Evolutionary conservation across 2,329 filamentous ascomycete genomes (phyloP), one percentile per base, ranked within the genome.

Genomic region (Parafenestella ontariensis): DNA sequence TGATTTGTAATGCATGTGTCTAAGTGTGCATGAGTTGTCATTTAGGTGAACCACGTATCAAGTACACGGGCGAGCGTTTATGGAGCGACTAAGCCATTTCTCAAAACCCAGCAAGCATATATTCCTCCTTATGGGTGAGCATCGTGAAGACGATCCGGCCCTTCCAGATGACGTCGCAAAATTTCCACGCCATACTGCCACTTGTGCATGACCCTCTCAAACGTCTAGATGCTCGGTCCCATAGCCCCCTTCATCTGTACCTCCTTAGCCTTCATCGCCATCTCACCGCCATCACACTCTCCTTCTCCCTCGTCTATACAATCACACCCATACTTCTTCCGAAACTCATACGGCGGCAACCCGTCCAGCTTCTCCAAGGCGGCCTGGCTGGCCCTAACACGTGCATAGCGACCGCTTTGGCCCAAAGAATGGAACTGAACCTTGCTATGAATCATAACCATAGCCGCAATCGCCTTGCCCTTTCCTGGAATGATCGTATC

Each of bases 401-500:
- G 93, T 0, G 91, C 92, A 74, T 92, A 90, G 42, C 89, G 82
- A 0, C 85, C 84, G 46, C 87, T 92, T 61, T 81, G 84, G 1
- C 85, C 85, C 31, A 81, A 78, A 1, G 81, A 85, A 58, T 86
- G 81, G 1, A 86, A 85, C n/a, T 91, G 75, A 9, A 92, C 83
- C 37, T 82, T 73, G 11, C 86, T 84, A 69, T 98, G 94, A 13
- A 97, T 83, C 70, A 96, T 81, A 7, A 96, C 82, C 21, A 86
- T 91, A 6, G 89, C 89, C 0, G 91, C 79, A 5, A 93, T 84
- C 28, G 73, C 65, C 58, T 44, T 73, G 67, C 36, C 77, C 69
- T 48, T 77, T 56, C 43, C 78, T 62, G 80, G 69, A 2, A 83
- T 74, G 62, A 85, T 77, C 1, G 79, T 79, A 1, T 75, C 70